These are phyloP conservation scores for Oenanthe javanica DNA, from an alignment of 140 eudicot genomes.

Conservation along the genomic window DNA sequence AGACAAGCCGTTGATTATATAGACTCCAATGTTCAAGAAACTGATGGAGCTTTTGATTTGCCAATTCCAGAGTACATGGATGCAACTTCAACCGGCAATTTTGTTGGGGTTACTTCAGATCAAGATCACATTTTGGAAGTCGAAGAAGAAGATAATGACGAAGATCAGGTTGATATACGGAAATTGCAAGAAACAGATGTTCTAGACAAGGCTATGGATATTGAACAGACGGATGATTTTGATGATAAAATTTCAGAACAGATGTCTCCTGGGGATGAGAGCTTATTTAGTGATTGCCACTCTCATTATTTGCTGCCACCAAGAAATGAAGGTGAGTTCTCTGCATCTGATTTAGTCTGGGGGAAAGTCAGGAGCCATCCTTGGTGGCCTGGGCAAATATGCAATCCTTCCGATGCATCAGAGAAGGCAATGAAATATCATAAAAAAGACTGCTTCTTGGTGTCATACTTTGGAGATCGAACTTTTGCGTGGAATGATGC, in stretches of 20 bases:
- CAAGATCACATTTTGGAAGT: neutral
- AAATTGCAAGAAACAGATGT: neutral
- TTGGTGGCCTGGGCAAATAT: constrained; percentile 87
- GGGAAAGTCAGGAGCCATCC: constrained; percentile 74
- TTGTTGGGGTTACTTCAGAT: neutral
- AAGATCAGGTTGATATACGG: neutral
- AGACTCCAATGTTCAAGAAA: constrained; percentile 1
- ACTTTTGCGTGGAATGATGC: constrained; percentile 51
- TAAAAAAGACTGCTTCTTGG: constrained; percentile 36
- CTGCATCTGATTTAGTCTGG: constrained; percentile 67
- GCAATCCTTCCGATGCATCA: constrained; percentile 39
- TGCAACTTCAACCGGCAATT: neutral
- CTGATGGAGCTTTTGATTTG: neutral
- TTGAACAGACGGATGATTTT: neutral
- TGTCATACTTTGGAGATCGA: constrained; percentile 65
- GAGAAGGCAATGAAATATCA: constrained; percentile 33
- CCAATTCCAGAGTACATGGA: neutral
- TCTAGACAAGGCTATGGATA: neutral
- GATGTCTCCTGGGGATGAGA: neutral
- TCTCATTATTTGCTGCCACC: neutral
- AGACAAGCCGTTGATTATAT: neutral
- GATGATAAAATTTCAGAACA: neutral
- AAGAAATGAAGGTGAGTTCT: constrained; percentile 32
- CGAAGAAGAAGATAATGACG: constrained; percentile 1
- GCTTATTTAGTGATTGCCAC: constrained; percentile 3